Base-by-base conservation (phyloP, 176 grass and related monocot genomes). In the Oryza nivara region DNA sequence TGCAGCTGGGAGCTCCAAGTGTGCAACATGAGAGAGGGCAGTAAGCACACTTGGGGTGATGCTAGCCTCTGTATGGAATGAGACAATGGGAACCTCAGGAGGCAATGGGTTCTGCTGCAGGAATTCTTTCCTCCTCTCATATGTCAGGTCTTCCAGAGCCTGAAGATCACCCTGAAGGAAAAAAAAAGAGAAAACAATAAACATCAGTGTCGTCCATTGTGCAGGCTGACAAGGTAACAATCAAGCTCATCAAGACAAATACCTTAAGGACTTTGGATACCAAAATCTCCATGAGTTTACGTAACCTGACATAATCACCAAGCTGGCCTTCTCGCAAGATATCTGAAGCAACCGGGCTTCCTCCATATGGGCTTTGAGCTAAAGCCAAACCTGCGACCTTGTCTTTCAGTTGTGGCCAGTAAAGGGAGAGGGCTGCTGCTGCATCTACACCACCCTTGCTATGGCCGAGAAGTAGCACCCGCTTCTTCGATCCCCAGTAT, bases 371-470 rank as follows among this genome's bases (percentile, higher is more conserved):
- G 74, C 91, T 98, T 82, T 98, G 92, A 68, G 92, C 92, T 77
- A 98, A 83, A 43, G 77, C 95, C 69, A 98, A 82, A 73, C 95
- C 95, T 65, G 91, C 95, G 15, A 95, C 91, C 77, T 98, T 98
- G 77, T 95, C 95, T 88, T 92, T 98, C 36, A 98, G 82, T 41
- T 95, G 81, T 65, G 92, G 72, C 95, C 91, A 98, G 78, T 93
- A 95, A 26, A 98, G 82, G 73, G 89, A 93, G 17, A 98, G 81
- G 23, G 95, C 92, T 75, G 95, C 92, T 44, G 95, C 91, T 3
- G 95, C 74, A 84, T 97, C 95, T 71, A 97, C 92, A 77, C 95
- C 92, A 7, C 95, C 95, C 85, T 97, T 95, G 83, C 95, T 98
- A 80, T 98, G 95, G 36, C 95, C 92, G 16, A 98, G 89, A 80